Base-by-base conservation (phyloP, 495 filamentous ascomycete species). In the Daldinia grandis region DNA sequence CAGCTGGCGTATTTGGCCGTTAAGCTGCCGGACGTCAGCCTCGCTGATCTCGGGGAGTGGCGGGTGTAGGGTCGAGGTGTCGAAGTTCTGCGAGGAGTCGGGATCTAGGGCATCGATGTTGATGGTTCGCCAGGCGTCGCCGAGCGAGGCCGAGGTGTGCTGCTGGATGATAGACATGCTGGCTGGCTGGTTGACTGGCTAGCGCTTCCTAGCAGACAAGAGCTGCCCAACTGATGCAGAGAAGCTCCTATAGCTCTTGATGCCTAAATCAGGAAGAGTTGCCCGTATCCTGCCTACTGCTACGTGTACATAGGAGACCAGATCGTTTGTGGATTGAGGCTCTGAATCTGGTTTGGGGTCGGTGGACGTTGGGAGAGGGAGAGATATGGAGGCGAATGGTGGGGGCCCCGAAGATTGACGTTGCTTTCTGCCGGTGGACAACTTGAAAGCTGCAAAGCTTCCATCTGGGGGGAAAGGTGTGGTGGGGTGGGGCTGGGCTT, bases 71-170 rank as follows among this genome's bases (percentile, higher is more conserved):
- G 93, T 89, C 54, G 89, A 85, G 74, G 91, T 86, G 75, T 94
- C 90, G 83, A 97, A 97, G 86, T 97, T 97, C 76, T 87, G 81
- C 50, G 90, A 84, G 63, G 91, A 91, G 80, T 97, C 94, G n/a
- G 93, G 91, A 80, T 94, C 90, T 60, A 95, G 87, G 70, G 88
- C 86, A 80, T 97, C 94, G 82, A 97, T 89, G 84, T 97, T 93
- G 85, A 97, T 95, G 74, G 93, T 97, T 78, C 94, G 92, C 89
- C 92, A 97, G 85, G 83, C 84, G 73, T 87, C 86, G 76, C 76
- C 75, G 25, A 87, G 80, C 62, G 84, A 78, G 35, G 85, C 80
- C 33, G 74, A 54, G 51, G 81, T 82, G 76, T 84, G 81, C 73
- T 87, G 84, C 69, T 86, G 86, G 75, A 87, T 86, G 68, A 87